Evolutionary conservation across 2,329 filamentous ascomycete genomes (phyloP), one percentile per base, ranked within the genome.

Genomic region (Scolecobasidium constrictum): DNA sequence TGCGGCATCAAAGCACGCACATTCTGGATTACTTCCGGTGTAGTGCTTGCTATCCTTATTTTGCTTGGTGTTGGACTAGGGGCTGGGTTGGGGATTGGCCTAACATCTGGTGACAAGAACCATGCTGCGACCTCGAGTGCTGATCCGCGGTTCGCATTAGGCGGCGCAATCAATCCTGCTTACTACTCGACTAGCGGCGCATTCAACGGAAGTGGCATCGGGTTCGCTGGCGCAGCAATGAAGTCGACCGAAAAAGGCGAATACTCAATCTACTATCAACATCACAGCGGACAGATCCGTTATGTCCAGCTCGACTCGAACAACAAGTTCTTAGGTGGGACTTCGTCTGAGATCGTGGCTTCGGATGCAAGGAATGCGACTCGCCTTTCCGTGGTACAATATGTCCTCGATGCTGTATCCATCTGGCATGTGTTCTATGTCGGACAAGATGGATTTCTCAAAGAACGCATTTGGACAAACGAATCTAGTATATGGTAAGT

Each of bases 181-280:
- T 66, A 64, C 44, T 55, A 62, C 35, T 42, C 40, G 3, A 54
- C 52, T 15, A 52, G 54, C 11, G 66, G 66, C 16, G 64, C 64
- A 4, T 67, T 66, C 53, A 68, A 69, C 44, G 66, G 66, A n/a
- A 63, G 62, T 12, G 66, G 66, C 9, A 63, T 69, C 31, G 66
- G 65, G 1, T 45, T 68, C 7, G 65, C 66, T 15, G 61, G 61
- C 5, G 62, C 66, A 35, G 66, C 62, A 0, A 52, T 56, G 4
- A 56, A 57, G 11, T 58, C 59, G 23, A 56, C 59, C 2, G 55
- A 65, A 31, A 54, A 61, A 0, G 61, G 62, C 3, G 56, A 56
- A 11, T 58, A 67, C 5, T 62, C 61, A 2, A 52, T 68, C 33
- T 68, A 67, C 50, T 68, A 64, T 47, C 66, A 69, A 46, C 63